Evolutionary conservation across 106 monocot species (phyloP), one percentile per base, ranked within the genome.

Genomic region (Iris macrosiphon): DNA sequence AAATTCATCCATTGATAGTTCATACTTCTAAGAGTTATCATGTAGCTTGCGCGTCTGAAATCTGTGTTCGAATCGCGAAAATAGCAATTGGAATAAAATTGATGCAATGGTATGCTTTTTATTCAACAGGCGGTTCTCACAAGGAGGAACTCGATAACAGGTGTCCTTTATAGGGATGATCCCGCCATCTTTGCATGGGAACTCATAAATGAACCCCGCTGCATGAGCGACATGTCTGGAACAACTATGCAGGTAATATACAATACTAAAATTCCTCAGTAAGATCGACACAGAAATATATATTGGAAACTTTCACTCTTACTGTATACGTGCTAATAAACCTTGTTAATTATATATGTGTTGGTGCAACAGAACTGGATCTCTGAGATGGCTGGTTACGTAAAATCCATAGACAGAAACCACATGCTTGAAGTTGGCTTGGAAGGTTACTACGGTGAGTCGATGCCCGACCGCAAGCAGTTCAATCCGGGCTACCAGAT

Each of bases 401-500:
- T 84, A 7, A 84, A 84, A 52, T 75, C 74, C 33, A 59, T 84
- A 1, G 84, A 84, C 35, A 32, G 49, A 41, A 84, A 75, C 46
- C 84, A 84, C 68, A 47, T 84, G 59, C 69, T 84, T 5, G 78
- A 78, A 27, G 57, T 68, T 18, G 84, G 84, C 4, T 37, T 84
- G 3, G 84, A 84, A 68, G 84, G 84, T 0, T 84, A 75, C 64
- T 84, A 84, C 28, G 84, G 84, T 10, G 71, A 84, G 12, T 84
- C 75, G 6, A 40, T 47, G 66, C 67, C 70, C 5, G 74, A 74
- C 14, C 52, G 65, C 35, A 85, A 76, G 60, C 51, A 46, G 16
- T 61, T 65, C 72, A 85, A 85, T 61, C 77, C 80, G 0, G 73
- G 80, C 13, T 70, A 70, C 31, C 44, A 59, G 19, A 62, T 77